These are phyloP conservation scores for Hypseocharis bilobata DNA, from an alignment of 441 rosid species.

Conservation along the genomic window DNA sequence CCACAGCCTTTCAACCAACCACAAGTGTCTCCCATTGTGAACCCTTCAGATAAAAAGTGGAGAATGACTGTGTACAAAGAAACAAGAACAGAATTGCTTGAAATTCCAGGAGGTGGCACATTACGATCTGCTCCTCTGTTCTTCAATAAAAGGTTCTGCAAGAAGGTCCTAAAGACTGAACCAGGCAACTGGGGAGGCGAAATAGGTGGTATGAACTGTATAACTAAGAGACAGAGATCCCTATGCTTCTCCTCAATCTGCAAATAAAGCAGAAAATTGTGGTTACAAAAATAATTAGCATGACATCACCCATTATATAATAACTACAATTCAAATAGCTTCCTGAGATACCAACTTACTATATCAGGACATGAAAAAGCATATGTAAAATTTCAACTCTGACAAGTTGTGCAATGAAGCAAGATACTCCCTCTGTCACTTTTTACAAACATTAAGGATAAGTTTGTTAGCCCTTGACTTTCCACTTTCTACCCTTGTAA, in stretches of 20 bases:
- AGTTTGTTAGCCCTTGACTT: too few relatives aligned
- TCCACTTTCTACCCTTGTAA: too few relatives aligned
- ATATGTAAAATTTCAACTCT: too few relatives aligned
- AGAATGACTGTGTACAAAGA: constrained; percentile 77
- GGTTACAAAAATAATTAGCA: not conserved
- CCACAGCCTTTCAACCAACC: constrained; percentile 53
- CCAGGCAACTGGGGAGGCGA: constrained; percentile 75
- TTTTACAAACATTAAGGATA: too few relatives aligned
- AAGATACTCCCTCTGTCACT: too few relatives aligned
- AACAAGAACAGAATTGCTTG: constrained; percentile 80
- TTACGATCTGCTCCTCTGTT: constrained; percentile 81
- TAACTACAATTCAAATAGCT: not conserved
- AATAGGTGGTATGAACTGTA: constrained; percentile 76
- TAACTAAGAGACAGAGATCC: constrained; percentile 81
- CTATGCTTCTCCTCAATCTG: constrained; percentile 96
- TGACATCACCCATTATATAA: not conserved
- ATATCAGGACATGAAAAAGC: too few relatives aligned
- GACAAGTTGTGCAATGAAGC: too few relatives aligned
- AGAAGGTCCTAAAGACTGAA: constrained; percentile 73
- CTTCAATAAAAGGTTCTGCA: constrained; percentile 77
- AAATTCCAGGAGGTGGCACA: constrained; percentile 71
- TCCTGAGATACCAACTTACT: not conserved
- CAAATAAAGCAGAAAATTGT: constrained; percentile 18
- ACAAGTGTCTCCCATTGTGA: constrained; percentile 40
- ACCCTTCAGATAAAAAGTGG: constrained; percentile 91